A percentile compares a stretch with the other conserved stretches of the same genome.
These are phyloP conservation scores for Fusarium odoratissimum DNA, from an alignment of 2,329 filamentous ascomycete genomes.

Conservation along the genomic window DNA sequence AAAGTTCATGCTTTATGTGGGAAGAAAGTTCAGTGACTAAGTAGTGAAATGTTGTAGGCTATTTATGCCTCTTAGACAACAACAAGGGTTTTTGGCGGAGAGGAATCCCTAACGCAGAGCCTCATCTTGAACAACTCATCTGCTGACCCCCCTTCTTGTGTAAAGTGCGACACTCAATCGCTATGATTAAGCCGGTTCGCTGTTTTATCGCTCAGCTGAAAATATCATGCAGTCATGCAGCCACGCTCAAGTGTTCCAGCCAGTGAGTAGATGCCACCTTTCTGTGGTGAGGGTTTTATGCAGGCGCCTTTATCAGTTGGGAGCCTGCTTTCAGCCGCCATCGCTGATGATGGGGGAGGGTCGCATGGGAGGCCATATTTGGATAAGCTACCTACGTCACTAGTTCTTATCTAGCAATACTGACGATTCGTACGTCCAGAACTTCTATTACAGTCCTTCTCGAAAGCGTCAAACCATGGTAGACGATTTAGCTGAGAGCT, in stretches of 20 bases:
- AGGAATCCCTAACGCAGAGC: not conserved
- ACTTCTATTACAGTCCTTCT: too few species aligned
- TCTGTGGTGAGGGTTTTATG: not conserved
- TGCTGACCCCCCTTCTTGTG: too few species aligned
- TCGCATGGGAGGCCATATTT: not conserved
- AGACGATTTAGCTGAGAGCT: not conserved
- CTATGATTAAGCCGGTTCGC: not conserved
- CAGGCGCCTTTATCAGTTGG: not conserved
- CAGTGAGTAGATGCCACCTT: not conserved
- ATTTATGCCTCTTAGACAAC: not conserved
- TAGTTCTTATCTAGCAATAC: fast-evolving
- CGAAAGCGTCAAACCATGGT: too few species aligned
- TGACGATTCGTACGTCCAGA: too few species aligned
- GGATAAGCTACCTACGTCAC: fast-evolving
- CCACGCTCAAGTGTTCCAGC: not conserved
- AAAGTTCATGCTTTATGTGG: fast-evolving
- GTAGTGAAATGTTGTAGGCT: too few species aligned
- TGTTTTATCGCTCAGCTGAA: not conserved
- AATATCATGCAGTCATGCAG: not conserved
- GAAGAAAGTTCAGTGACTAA: fast-evolving
- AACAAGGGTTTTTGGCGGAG: fast-evolving
- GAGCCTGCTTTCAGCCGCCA: not conserved
- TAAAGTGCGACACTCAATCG: not conserved
- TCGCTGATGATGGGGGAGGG: fast-evolving
- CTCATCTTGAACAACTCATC: not conserved